phyloP scores from a whole-genome alignment of 768 basidiomycete genomes.

The Terana coerulea region DNA sequence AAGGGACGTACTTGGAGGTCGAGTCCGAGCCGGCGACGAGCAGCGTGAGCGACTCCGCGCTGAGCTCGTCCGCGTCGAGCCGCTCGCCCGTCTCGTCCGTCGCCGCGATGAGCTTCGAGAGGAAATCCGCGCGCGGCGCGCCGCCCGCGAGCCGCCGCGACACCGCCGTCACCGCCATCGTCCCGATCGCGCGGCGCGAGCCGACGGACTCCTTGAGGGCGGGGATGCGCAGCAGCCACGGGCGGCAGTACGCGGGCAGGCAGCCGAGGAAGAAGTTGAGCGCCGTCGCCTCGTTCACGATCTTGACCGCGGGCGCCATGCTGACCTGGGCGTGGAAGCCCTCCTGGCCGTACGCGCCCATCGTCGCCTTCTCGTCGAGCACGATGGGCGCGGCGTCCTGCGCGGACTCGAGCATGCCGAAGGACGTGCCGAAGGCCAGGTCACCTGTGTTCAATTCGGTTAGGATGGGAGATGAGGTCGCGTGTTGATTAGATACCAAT shows the following conservation, averaged over 20 bases:
- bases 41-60: conserved; percentile 7
- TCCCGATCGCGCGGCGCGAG: neutral
- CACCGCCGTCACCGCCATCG: neutral
- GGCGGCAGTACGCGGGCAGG: neutral
- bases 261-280: neutral
- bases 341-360: conserved; percentile 48
- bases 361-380: conserved; percentile 44
- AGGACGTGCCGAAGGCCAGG: conserved; percentile 77
- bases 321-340: neutral
- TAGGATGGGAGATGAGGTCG: neutral
- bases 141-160: neutral
- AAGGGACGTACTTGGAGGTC: conserved; percentile 7
- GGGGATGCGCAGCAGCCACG: neutral
- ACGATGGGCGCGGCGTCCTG: conserved; percentile 67
- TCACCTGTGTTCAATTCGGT: conserved; percentile 46
- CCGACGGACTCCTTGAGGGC: neutral
- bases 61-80: conserved; percentile 4
- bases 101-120: conserved; percentile 5
- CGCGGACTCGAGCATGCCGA: conserved; percentile 75
- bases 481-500: conserved; percentile 39
- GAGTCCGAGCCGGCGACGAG: conserved; percentile 14
- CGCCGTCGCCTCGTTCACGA: neutral
- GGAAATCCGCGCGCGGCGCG: conserved; percentile 1
- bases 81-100: conserved; percentile 10
- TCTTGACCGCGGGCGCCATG: neutral